These are phyloP conservation scores for Umbelopsis vinacea DNA, from an alignment of 192 early-diverging fungal species.

Conservation along the genomic window DNA sequence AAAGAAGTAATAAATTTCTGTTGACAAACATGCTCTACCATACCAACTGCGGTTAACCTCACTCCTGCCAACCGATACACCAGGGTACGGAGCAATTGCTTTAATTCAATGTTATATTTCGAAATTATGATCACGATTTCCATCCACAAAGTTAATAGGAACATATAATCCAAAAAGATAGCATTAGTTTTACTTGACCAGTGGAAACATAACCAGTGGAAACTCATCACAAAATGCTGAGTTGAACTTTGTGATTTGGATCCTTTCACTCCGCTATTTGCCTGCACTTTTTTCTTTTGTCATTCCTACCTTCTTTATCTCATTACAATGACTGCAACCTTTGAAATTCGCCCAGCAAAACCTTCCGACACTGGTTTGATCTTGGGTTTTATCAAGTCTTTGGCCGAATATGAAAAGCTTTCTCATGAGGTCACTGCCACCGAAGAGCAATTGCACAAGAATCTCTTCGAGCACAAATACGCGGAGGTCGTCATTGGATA, in stretches of 20 bases:
- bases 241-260: neutral
- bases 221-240: neutral
- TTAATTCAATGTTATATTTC: no score
- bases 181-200: no score
- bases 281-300: neutral
- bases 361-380: slow-evolving; percentile 66
- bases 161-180: no score
- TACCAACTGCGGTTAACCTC: no score
- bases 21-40: no score
- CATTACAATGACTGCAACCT: slow-evolving; percentile 13
- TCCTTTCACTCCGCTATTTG: neutral
- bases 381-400: slow-evolving; percentile 69
- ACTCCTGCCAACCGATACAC: no score
- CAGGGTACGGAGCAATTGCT: no score
- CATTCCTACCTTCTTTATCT: neutral
- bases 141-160: no score
- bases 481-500: slow-evolving; percentile 74
- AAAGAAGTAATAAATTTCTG: no score
- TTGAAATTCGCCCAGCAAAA: slow-evolving; percentile 57
- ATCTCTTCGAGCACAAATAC: slow-evolving; percentile 67
- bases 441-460: slow-evolving; percentile 60
- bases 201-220: no score
- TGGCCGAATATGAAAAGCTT: slow-evolving; percentile 81
- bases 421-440: slow-evolving; percentile 73
- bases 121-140: no score